These are phyloP conservation scores for Erigeron canadensis DNA, from an alignment of 129 eudicot species.

Conservation along the genomic window DNA sequence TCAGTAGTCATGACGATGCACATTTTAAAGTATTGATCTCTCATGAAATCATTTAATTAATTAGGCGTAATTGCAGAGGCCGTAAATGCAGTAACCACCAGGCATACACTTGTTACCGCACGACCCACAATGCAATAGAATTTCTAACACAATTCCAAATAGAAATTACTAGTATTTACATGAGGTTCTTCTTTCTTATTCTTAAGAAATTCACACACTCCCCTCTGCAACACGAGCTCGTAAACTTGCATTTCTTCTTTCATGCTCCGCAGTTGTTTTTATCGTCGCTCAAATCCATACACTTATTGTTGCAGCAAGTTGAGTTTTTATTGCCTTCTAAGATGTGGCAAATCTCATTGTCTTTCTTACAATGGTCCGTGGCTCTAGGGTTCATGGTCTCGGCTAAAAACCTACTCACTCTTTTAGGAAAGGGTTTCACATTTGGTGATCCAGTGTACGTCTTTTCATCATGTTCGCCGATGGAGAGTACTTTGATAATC, in stretches of 20 bases:
- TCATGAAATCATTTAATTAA: not conserved
- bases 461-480: not conserved
- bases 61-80: conserved; percentile 64
- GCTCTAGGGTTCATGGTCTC: conserved; percentile 46
- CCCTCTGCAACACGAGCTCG: conserved; percentile 51
- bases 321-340: conserved; percentile 40
- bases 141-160: no score
- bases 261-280: conserved; percentile 61
- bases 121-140: conserved; percentile 57
- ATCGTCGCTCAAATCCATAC: conserved; percentile 50
- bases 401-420: conserved; percentile 61
- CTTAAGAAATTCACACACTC: conserved; percentile 61
- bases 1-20: no score
- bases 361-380: conserved; percentile 60
- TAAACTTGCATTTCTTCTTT: conserved; percentile 54
- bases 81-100: conserved; percentile 56
- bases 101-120: conserved; percentile 60
- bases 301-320: conserved; percentile 70
- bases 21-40: no score
- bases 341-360: conserved; percentile 47
- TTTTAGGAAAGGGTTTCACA: conserved; percentile 19
- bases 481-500: conserved; percentile 19
- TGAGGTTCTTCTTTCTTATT: no score
- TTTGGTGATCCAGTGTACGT: not conserved
- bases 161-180: no score